Conservation (phyloP, 73 alveolate genomes). For the Breviolum minutum region DNA sequence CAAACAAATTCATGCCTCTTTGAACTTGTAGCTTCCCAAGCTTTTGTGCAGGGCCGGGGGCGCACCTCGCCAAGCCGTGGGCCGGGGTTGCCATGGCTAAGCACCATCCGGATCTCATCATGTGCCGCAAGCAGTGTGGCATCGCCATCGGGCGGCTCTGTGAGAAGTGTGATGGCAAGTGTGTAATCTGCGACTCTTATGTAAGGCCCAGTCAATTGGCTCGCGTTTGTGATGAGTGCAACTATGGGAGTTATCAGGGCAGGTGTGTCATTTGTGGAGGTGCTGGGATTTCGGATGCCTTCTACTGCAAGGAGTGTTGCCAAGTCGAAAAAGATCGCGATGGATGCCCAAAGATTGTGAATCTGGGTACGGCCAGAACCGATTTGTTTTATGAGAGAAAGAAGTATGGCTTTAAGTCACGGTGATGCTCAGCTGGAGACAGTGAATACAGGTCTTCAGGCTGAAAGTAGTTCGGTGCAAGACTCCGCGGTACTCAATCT, state of each 20-base stretch:
- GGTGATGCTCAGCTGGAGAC: neutral
- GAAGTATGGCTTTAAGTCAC: conserved; percentile 48
- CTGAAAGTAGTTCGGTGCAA: too few species aligned
- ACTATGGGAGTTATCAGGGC: conserved; percentile 99
- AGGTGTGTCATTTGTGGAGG: conserved; percentile 99
- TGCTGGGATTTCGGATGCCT: conserved; percentile 99
- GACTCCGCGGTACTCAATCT: too few species aligned
- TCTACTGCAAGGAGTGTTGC: conserved; percentile 98
- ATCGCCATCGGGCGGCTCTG: conserved; percentile 98
- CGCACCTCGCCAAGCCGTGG: neutral
- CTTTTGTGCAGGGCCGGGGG: too few species aligned
- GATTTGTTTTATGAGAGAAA: conserved; percentile 99
- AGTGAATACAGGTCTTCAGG: neutral
- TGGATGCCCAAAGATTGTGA: conserved; percentile 99
- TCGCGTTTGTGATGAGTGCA: conserved; percentile 99
- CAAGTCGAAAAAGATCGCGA: conserved; percentile 98
- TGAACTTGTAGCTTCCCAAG: neutral
- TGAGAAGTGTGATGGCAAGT: conserved; percentile 99
- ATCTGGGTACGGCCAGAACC: conserved; percentile 99
- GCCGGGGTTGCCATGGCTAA: conserved; percentile 63
- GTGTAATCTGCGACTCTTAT: conserved; percentile 99
- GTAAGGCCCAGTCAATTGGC: conserved; percentile 99
- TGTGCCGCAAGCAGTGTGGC: conserved; percentile 99
- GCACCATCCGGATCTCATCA: conserved; percentile 98
- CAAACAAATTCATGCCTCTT: neutral